phyloP scores from a whole-genome alignment of 352 stramenopile genomes.

The Plasmopara viticola region DNA sequence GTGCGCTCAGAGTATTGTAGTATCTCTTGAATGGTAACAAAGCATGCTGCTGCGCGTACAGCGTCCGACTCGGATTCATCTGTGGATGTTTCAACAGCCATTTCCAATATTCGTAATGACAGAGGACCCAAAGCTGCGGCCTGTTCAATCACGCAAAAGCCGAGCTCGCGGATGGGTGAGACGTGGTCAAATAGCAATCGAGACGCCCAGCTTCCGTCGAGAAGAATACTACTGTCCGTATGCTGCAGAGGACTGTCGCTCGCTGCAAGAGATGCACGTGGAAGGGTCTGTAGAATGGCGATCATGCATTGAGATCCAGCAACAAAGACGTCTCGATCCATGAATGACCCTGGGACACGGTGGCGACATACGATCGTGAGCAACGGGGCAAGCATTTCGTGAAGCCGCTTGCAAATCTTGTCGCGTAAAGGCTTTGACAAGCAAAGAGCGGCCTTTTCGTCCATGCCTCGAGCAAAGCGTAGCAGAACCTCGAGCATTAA shows the following conservation, averaged over 20 bases:
- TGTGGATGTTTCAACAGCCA: constrained; percentile 40
- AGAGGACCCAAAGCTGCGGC: constrained; percentile 1
- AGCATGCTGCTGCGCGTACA: constrained; percentile 41
- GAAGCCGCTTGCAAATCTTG: constrained; percentile 35
- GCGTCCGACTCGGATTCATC: constrained; percentile 49
- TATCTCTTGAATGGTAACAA: constrained; percentile 25
- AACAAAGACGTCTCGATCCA: constrained; percentile 36
- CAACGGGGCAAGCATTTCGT: constrained; percentile 36
- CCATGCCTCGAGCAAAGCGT: constrained; percentile 22
- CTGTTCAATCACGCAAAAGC: constrained; percentile 29
- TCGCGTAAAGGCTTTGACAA: constrained; percentile 21
- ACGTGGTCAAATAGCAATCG: constrained; percentile 54
- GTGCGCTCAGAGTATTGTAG: constrained; percentile 13
- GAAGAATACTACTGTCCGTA: constrained; percentile 28
- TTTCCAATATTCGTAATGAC: constrained; percentile 29
- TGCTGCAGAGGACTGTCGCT: constrained; percentile 21
- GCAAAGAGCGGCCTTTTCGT: constrained; percentile 2
- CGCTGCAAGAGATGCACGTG: constrained; percentile 16
- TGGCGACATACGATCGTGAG: constrained; percentile 44
- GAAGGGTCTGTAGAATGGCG: constrained; percentile 20
- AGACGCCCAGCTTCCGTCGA: constrained; percentile 46
- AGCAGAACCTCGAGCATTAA: constrained; percentile 40
- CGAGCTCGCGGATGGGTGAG: constrained; percentile 40
- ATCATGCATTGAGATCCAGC: constrained; percentile 35
- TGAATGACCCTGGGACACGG: constrained; percentile 46